Conservation (phyloP, 163 green algal species). For the Coccomyxa subellipsoidea region DNA sequence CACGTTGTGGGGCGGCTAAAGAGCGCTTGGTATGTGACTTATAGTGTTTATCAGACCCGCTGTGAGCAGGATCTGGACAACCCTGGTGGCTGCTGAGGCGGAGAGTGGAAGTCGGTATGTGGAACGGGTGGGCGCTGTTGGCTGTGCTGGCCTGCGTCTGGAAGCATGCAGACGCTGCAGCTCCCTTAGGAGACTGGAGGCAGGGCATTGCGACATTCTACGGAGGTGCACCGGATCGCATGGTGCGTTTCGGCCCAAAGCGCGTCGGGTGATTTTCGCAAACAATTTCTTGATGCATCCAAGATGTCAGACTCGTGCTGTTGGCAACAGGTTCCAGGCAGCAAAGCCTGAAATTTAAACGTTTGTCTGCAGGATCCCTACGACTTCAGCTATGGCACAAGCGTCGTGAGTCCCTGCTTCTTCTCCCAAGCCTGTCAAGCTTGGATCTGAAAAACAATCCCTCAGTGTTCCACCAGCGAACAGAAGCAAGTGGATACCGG, state of each 20-base stretch:
- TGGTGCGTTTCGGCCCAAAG: background rate
- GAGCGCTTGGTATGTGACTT: too few relatives aligned
- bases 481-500: too few relatives aligned
- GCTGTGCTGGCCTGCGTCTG: background rate
- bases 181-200: background rate
- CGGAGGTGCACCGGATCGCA: slow-evolving; percentile 12
- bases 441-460: too few relatives aligned
- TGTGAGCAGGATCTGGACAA: background rate
- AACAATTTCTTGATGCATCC: background rate
- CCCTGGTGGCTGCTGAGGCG: background rate
- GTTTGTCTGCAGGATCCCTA: slow-evolving; percentile 14
- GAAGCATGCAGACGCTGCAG: background rate
- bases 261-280: too few relatives aligned
- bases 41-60: too few relatives aligned
- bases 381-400: slow-evolving; percentile 17
- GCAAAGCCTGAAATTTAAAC: background rate
- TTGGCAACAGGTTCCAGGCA: background rate
- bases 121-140: background rate
- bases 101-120: background rate
- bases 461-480: too few relatives aligned
- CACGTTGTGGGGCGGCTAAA: too few relatives aligned
- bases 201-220: slow-evolving; percentile 26
- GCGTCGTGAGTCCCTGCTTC: background rate
- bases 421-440: background rate
- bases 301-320: too few relatives aligned